A percentile compares a stretch with the other conserved stretches of the same genome.
Evolutionary conservation across 2,329 filamentous ascomycete genomes (phyloP).

Genomic region (Cladophialophora bantiana): DNA sequence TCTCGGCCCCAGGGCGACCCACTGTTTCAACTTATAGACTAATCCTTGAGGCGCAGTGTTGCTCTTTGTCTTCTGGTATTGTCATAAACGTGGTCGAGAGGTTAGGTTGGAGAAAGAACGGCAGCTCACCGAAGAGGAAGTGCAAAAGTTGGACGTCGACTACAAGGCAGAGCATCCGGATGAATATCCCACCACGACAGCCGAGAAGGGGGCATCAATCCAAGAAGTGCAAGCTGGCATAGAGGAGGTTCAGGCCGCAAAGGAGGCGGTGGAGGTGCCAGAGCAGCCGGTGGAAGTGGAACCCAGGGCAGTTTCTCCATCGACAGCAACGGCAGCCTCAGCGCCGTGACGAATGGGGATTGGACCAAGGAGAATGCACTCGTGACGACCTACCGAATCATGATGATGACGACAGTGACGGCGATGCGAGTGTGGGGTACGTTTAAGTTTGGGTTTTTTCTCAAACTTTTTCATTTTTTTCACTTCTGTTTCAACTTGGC

Average conservation of each 20-base stretch:
- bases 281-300: slow-evolving; percentile 23
- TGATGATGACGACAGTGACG: neutral
- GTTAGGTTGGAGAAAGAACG: slow-evolving; percentile 73
- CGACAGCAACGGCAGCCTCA: neutral
- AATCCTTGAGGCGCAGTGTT: slow-evolving; percentile 65
- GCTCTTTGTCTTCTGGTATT: slow-evolving; percentile 96
- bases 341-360: slow-evolving; percentile 24
- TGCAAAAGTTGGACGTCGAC: slow-evolving; percentile 50
- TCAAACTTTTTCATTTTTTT: neutral
- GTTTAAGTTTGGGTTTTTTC: neutral
- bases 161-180: slow-evolving; percentile 43
- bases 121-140: slow-evolving; percentile 55
- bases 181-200: slow-evolving; percentile 49
- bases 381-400: slow-evolving; percentile 13
- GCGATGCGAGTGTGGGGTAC: slow-evolving; percentile 1
- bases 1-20: neutral
- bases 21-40: neutral
- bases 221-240: slow-evolving; percentile 52
- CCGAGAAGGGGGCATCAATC: slow-evolving; percentile 49
- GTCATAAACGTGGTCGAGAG: slow-evolving; percentile 91
- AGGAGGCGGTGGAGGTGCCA: slow-evolving; percentile 38
- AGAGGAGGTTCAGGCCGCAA: slow-evolving; percentile 48
- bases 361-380: slow-evolving; percentile 7
- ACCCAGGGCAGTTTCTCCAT: slow-evolving; percentile 31
- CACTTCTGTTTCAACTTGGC: slow-evolving; percentile 4